These are phyloP conservation scores for Osmanthus fragrans DNA, from an alignment of 257 asterid genomes.

Conservation along the genomic window DNA sequence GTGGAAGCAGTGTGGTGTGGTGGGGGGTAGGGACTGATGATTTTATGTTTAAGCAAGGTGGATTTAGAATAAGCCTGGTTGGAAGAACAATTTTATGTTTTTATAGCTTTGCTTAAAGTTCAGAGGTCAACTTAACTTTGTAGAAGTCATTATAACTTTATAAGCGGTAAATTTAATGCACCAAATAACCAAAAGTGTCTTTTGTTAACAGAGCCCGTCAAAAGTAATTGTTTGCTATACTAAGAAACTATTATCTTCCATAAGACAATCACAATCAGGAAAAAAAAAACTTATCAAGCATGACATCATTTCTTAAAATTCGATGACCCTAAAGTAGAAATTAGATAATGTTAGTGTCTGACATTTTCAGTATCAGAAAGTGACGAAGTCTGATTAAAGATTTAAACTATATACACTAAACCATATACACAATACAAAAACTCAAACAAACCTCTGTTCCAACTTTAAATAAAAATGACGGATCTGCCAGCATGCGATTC, in stretches of 20 bases:
- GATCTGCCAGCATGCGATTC: constrained; percentile 92
- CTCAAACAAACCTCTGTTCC: constrained; percentile 80
- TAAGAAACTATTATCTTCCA: background rate
- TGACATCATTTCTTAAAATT: background rate
- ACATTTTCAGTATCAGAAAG: background rate
- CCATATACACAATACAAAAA: constrained; percentile 2
- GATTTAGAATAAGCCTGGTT: background rate
- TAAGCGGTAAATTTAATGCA: background rate
- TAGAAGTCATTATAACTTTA: background rate
- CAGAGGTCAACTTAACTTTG: background rate
- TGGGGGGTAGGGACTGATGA: background rate
- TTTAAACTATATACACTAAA: background rate
- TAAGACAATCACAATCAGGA: background rate
- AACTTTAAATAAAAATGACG: constrained; percentile 88
- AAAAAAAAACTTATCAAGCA: background rate
- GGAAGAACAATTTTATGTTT: background rate
- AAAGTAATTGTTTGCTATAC: background rate
- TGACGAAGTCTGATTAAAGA: background rate
- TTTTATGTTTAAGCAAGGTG: background rate
- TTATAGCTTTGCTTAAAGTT: background rate
- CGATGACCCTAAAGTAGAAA: background rate
- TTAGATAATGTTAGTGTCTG: background rate
- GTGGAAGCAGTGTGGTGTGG: background rate
- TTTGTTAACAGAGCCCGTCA: background rate
- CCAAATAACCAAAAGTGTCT: background rate